These are phyloP conservation scores for Aethionema arabicum DNA, from an alignment of 345 rosid species.

Conservation along the genomic window DNA sequence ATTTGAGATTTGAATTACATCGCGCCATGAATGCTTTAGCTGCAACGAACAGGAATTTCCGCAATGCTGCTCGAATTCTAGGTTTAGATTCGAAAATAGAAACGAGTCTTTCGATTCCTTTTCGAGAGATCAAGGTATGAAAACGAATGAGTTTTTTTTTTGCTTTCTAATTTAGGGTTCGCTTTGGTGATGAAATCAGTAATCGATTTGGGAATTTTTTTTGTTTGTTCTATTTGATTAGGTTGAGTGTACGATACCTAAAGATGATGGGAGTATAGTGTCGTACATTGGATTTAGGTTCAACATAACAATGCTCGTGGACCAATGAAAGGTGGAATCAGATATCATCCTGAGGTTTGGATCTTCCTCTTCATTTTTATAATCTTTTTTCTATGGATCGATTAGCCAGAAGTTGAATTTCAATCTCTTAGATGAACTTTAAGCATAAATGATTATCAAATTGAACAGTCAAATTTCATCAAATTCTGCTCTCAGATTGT, in stretches of 20 bases:
- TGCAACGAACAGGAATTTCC: constrained; percentile 91
- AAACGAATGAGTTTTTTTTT: background rate
- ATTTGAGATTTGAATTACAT: background rate
- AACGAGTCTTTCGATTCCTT: constrained; percentile 85
- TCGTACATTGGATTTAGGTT: constrained; percentile 92
- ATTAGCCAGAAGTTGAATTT: too few species aligned
- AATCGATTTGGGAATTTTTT: background rate
- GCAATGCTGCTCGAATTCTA: constrained; percentile 79
- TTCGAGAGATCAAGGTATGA: constrained; percentile 86
- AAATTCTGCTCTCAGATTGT: too few species aligned
- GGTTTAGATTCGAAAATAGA: constrained; percentile 93
- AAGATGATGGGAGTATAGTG: constrained; percentile 85
- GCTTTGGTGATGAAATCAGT: too few species aligned
- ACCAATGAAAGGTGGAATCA: constrained; percentile 99
- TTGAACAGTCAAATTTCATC: too few species aligned
- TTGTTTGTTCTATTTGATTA: constrained; percentile 34
- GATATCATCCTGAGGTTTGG: constrained; percentile 95
- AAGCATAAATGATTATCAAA: too few species aligned
- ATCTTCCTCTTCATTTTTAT: background rate
- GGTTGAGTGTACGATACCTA: constrained; percentile 99
- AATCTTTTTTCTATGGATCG: background rate
- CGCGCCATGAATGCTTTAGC: constrained; percentile 81
- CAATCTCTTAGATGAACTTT: too few species aligned
- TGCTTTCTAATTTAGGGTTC: background rate
- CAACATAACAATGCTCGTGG: constrained; percentile 99